Base-by-base conservation (phyloP, 2,329 filamentous ascomycete species). In the Paraphaeosphaeria minitans region DNA sequence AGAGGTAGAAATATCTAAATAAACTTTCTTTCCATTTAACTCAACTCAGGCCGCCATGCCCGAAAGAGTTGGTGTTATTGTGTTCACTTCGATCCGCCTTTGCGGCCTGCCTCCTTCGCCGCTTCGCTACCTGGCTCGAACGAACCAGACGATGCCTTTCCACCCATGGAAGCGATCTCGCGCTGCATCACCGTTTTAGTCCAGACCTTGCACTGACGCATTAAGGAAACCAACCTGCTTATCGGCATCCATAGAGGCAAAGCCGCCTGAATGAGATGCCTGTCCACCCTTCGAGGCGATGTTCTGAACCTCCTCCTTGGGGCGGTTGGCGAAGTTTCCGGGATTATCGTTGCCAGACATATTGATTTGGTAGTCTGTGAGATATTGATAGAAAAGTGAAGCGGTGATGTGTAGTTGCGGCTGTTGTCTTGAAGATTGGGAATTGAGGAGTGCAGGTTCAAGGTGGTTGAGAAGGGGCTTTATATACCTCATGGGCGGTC, bases 121-220 rank as follows among this genome's bases (percentile, higher is more conserved):
- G 77, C 79, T 69, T 83, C 79, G 49, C 80, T 82, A 7, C 84
- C 82, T 0, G 79, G 78, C 65, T 85, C 81, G 55, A 87, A 87
- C 3, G 80, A 83, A 4, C 84, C 83, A 37, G 78, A 77, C 0
- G 83, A 85, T 0, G 82, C 80, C 53, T 85, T 75, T 4, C 83
- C 84, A 10, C 84, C 84, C 69, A 79, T 76, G 12, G 84, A 86
- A 1, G 84, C 84, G 58, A 86, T 85, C 1, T 85, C 79, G 21
- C 77, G 75, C 83, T 85, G 21, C 24, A 49, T 31, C 29, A 27
- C 24, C 24, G 24, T 27, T 4, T 27, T 27, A 27, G 24, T 27
- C 3, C 3, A 6, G 3, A 27, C 24, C 6, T 27, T 27, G 24
- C 24, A 27, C 24, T 6, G 24, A 27, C 24, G 24, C 24, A 27